Percentiles rank a stretch among this genome's conserved stretches.
These are phyloP conservation scores for Pharus latifolius DNA, from an alignment of 176 grass and related monocot genomes.

Conservation along the genomic window DNA sequence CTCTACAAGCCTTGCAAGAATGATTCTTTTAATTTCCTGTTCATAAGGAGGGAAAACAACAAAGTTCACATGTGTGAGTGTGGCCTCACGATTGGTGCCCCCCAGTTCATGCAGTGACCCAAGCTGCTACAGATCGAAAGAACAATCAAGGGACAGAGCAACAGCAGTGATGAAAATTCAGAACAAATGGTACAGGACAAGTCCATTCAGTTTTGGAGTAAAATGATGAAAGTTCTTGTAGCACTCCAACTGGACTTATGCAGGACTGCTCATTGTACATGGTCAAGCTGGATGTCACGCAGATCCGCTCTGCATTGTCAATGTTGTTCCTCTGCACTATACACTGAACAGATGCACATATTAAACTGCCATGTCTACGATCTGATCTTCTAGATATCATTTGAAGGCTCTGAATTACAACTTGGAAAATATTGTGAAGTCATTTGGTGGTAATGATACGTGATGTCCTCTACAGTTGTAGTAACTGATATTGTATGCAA, in stretches of 20 bases:
- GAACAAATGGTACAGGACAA: constrained; percentile 10
- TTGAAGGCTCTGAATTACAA: not conserved
- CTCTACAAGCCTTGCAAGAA: not conserved
- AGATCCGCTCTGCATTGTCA: not conserved
- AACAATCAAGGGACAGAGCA: constrained; percentile 8
- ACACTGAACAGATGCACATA: not conserved
- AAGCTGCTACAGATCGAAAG: not conserved
- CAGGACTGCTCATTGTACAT: not conserved
- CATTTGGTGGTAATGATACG: not conserved
- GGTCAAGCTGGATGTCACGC: not conserved
- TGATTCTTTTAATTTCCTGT: not conserved
- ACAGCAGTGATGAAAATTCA: not conserved
- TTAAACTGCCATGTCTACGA: not conserved
- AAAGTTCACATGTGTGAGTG: not conserved
- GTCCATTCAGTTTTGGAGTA: constrained; percentile 14
- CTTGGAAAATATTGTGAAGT: not conserved
- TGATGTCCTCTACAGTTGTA: not conserved
- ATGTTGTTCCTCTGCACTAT: not conserved
- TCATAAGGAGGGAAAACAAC: not conserved
- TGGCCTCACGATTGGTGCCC: not conserved
- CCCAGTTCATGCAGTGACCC: not conserved
- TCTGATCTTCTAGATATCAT: not conserved
- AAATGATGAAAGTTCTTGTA: constrained; percentile 24
- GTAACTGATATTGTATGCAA: not conserved
- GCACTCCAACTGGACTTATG: not conserved